A percentile compares a stretch with the other conserved stretches of the same genome.
Evolutionary conservation across 257 asterid species (phyloP).

Genomic region (Eustoma russellianum): DNA sequence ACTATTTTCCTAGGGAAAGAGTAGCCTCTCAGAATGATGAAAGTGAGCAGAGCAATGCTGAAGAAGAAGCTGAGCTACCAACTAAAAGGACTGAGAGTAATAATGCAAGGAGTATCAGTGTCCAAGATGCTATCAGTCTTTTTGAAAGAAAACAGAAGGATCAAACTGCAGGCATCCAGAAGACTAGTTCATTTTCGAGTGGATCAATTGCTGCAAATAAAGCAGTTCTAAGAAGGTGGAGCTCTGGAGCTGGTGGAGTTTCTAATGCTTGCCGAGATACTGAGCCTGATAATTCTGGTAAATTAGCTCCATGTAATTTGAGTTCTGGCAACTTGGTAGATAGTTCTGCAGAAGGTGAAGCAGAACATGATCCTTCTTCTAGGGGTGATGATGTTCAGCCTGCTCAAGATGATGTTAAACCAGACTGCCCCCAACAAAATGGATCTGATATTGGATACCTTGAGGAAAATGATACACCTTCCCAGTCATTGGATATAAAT

Average conservation of each 20-base stretch:
- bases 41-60: conserved; percentile 37
- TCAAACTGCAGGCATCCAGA: conserved; percentile 49
- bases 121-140: conserved; percentile 86
- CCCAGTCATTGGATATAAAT: conserved; percentile 27
- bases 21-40: conserved; percentile 39
- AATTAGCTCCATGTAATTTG: conserved; percentile 20
- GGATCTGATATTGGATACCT: conserved; percentile 15
- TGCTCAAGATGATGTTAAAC: conserved; percentile 23
- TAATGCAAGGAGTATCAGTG: conserved; percentile 66
- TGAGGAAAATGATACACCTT: conserved; percentile 33
- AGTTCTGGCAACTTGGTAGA: conserved; percentile 20
- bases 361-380: conserved; percentile 20
- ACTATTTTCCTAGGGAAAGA: conserved; percentile 59
- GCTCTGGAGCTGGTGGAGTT: conserved; percentile 62
- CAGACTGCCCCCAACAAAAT: conserved; percentile 28
- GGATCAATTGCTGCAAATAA: conserved; percentile 56
- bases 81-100: conserved; percentile 42
- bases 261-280: conserved; percentile 29
- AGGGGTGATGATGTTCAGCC: conserved; percentile 20
- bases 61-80: conserved; percentile 50
- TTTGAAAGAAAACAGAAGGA: conserved; percentile 89
- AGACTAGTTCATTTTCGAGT: conserved; percentile 36
- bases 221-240: conserved; percentile 94
- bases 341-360: conserved; percentile 27
- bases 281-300: conserved; percentile 27